These are phyloP conservation scores for Aspergillus spinulosporus DNA, from an alignment of 2,329 filamentous ascomycete species.

Conservation along the genomic window DNA sequence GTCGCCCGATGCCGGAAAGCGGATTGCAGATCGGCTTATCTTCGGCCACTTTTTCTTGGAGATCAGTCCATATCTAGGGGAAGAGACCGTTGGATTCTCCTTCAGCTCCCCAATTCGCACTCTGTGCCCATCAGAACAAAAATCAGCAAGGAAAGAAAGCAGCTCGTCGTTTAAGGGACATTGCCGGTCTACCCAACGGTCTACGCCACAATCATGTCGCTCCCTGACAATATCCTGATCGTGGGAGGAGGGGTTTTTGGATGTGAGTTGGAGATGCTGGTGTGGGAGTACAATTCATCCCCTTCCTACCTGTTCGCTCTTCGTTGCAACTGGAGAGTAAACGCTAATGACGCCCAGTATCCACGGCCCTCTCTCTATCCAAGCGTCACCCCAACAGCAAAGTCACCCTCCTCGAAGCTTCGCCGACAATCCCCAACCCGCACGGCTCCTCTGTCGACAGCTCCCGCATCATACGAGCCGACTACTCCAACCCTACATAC, in stretches of 20 bases:
- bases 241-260: conserved; percentile 48
- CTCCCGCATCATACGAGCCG: conserved; percentile 65
- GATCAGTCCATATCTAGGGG: neutral
- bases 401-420: conserved; percentile 61
- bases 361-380: conserved; percentile 69
- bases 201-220: conserved; percentile 19
- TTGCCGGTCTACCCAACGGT: too few species aligned
- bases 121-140: too few species aligned
- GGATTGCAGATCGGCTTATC: conserved; percentile 10
- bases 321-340: neutral
- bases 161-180: too few species aligned
- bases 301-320: neutral
- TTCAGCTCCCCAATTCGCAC: neutral
- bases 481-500: conserved; percentile 82
- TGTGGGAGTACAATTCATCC: neutral
- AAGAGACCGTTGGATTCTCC: neutral
- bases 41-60: neutral
- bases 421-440: conserved; percentile 56
- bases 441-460: conserved; percentile 62
- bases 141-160: too few species aligned
- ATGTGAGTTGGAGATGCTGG: conserved; percentile 32
- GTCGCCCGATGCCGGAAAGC: conserved; percentile 2
- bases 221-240: conserved; percentile 42
- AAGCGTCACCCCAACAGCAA: conserved; percentile 54
- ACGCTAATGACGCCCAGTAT: conserved; percentile 43